Base-by-base conservation (phyloP, 495 filamentous ascomycete genomes). In the Annulohypoxylon moriforme region DNA sequence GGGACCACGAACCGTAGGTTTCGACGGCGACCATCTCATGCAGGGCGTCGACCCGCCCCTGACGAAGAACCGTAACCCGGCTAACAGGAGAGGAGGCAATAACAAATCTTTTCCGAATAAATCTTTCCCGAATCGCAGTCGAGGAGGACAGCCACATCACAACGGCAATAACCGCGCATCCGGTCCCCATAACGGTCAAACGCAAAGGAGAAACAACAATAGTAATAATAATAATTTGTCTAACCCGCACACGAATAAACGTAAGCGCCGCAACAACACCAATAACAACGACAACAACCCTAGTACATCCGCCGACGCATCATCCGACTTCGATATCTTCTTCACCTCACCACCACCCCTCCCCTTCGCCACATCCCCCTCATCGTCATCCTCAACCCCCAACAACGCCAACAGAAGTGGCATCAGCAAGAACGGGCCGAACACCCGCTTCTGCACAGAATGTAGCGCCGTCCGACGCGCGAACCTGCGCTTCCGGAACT, bases 401-500 rank as follows among this genome's bases (percentile, higher is more conserved):
- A 29, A 31, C 20, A 18, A 34, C 58, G 22, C 16, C 20, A 40
- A 38, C 40, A 25, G 34, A 20, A 58, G 18, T n/a, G 47, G 36
- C n/a, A n/a, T n/a, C n/a, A n/a, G n/a, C n/a, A n/a, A n/a, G 20
- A 47, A n/a, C 34, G 31, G 57, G 4, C 14, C 33, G 1, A 20
- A 10, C 53, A n/a, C n/a, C 2, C 72, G 75, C 14, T 71, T 60
- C 73, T 77, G 75, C 69, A 69, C 64, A 10, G 75, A 77, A 14
- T 77, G 75, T 64, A 64, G 69, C 64, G 25, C 34, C 10, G 73
- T 75, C 9, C 75, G 75, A 0, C 75, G 75, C 60, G 72, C 73
- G 1, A 77, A 77, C 67, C 67, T 77, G 25, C 58, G 34, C 10
- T 71, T 77, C 52, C 67, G 69, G 16, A 60, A 75, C 69, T 77